phyloP scores from a whole-genome alignment of 1,284 basidiomycete genomes.

The Papiliotrema fonsecae region DNA sequence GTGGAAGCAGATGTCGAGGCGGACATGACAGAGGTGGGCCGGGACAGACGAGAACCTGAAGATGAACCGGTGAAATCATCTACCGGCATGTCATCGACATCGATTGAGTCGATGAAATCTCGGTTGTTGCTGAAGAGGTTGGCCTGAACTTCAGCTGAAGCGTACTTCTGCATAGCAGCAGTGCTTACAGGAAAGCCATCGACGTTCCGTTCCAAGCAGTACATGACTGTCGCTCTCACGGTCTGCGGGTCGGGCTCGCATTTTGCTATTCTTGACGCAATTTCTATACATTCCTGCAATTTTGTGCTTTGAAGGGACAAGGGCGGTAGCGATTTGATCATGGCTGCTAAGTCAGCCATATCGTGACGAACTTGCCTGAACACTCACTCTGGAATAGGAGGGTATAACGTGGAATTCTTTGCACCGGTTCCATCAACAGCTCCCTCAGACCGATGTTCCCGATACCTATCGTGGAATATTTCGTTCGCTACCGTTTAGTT shows the following conservation, averaged over 20 bases:
- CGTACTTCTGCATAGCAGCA: neutral
- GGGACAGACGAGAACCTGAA: conserved; percentile 16
- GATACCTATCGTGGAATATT: conserved; percentile 76
- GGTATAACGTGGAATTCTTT: conserved; percentile 93
- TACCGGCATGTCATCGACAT: conserved; percentile 75
- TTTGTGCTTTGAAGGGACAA: conserved; percentile 73
- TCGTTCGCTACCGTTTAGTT: conserved; percentile 61
- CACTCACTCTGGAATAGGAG: conserved; percentile 70
- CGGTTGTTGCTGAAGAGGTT: conserved; percentile 79
- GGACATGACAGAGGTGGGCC: conserved; percentile 23
- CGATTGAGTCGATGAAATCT: conserved; percentile 86
- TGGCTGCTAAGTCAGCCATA: conserved; percentile 48
- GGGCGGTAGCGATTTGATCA: conserved; percentile 78
- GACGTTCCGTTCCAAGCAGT: conserved; percentile 76
- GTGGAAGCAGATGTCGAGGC: conserved; percentile 15
- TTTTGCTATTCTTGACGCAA: conserved; percentile 83
- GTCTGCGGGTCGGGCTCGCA: conserved; percentile 92
- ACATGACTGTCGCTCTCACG: conserved; percentile 80
- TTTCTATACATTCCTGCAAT: conserved; percentile 77
- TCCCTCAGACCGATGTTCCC: conserved; percentile 86
- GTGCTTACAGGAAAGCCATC: conserved; percentile 73
- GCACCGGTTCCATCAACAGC: conserved; percentile 98
- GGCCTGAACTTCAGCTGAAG: conserved; percentile 48
- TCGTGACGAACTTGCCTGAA: neutral
- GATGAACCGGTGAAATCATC: conserved; percentile 47